A percentile compares a stretch with the other conserved stretches of the same genome.
These are phyloP conservation scores for Skeletonema grethae DNA, from an alignment of 108 stramenopile species.

Conservation along the genomic window DNA sequence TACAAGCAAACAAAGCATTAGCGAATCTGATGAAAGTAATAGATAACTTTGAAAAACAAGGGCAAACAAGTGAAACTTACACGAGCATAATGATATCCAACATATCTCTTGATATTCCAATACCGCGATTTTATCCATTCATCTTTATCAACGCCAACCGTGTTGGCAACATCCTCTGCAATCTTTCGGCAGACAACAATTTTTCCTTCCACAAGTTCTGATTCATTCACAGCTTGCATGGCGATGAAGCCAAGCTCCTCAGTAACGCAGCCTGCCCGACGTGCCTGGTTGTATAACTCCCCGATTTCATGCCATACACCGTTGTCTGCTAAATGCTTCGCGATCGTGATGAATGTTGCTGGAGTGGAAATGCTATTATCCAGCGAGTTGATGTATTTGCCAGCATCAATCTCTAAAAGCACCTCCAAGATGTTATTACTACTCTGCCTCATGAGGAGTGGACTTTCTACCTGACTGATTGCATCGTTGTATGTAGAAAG, in stretches of 20 bases:
- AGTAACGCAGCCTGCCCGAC: conserved; percentile 51
- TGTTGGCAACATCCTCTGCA: conserved; percentile 54
- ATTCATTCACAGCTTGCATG: conserved; percentile 62
- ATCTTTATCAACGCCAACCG: conserved; percentile 40
- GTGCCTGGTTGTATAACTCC: conserved; percentile 55
- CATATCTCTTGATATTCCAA: conserved; percentile 61
- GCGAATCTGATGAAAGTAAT: not conserved
- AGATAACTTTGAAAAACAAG: not conserved
- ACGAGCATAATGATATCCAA: conserved; percentile 69
- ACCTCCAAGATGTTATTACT: conserved; percentile 21
- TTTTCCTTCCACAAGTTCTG: conserved; percentile 49
- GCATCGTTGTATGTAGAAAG: conserved; percentile 12
- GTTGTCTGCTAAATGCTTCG: conserved; percentile 31
- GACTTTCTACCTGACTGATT: not conserved
- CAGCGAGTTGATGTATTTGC: conserved; percentile 24
- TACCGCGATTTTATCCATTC: conserved; percentile 62
- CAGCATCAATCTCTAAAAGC: conserved; percentile 17
- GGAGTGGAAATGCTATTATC: conserved; percentile 23
- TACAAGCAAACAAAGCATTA: not conserved
- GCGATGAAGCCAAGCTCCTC: conserved; percentile 65
- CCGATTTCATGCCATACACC: conserved; percentile 50
- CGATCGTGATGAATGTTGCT: conserved; percentile 41
- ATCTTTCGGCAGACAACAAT: conserved; percentile 60
- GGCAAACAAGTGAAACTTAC: conserved; percentile 15
- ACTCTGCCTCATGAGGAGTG: conserved; percentile 29